phyloP scores from a whole-genome alignment of 2,329 filamentous ascomycete species.

The Tolypocladium cylindrosporum region DNA sequence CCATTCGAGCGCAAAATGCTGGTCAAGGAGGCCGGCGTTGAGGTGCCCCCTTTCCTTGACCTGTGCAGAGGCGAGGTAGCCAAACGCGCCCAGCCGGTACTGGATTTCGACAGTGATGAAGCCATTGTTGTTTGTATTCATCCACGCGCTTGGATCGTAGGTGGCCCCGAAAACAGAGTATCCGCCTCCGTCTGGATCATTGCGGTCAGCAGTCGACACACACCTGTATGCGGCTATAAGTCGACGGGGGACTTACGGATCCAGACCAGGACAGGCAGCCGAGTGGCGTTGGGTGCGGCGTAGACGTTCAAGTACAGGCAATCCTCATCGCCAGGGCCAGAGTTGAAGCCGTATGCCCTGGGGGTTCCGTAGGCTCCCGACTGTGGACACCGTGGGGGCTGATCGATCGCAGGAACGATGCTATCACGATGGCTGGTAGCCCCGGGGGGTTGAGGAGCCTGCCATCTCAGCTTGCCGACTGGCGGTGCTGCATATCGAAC shows the following conservation, averaged over 20 bases:
- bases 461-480: slow-evolving; percentile 30
- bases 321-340: slow-evolving; percentile 26
- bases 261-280: slow-evolving; percentile 34
- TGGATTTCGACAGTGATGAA: slow-evolving; percentile 29
- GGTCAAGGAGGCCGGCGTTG: slow-evolving; percentile 43
- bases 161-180: slow-evolving; percentile 19
- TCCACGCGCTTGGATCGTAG: slow-evolving; percentile 13
- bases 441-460: slow-evolving; percentile 18
- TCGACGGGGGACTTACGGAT: slow-evolving; percentile 17
- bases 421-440: not conserved
- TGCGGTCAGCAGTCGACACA: not conserved
- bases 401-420: slow-evolving; percentile 15
- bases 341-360: slow-evolving; percentile 9
- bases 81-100: slow-evolving; percentile 29
- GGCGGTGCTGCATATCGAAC: slow-evolving; percentile 35
- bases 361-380: slow-evolving; percentile 19
- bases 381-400: slow-evolving; percentile 16
- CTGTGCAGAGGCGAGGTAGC: slow-evolving; percentile 34
- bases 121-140: slow-evolving; percentile 17
- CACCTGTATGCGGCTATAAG: too few species aligned
- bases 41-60: slow-evolving; percentile 23
- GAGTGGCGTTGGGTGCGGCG: slow-evolving; percentile 26
- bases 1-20: slow-evolving; percentile 41
- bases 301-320: slow-evolving; percentile 36
- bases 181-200: slow-evolving; percentile 20